These are phyloP conservation scores for Tetradesmus lagerheimii DNA, from an alignment of 139 green algal genomes.

Conservation along the genomic window DNA sequence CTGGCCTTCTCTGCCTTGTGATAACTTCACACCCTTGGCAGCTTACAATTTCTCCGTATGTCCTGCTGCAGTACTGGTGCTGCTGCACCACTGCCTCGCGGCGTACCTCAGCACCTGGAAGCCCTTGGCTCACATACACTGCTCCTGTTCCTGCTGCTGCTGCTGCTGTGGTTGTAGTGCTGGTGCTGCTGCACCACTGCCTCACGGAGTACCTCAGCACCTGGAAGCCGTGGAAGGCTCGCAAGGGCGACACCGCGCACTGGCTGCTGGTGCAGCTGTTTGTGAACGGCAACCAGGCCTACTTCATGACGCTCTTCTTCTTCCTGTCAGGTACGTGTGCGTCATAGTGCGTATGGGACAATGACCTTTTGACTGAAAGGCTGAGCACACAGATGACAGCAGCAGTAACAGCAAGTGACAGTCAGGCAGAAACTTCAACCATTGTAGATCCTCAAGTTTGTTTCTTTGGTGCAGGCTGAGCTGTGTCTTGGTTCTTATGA, in stretches of 20 bases:
- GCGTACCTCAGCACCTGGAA: conserved; percentile 6
- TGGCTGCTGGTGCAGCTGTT: conserved; percentile 49
- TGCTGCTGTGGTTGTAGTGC: background rate
- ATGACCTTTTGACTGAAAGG: too few relatives aligned
- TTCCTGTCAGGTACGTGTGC: conserved; percentile 30
- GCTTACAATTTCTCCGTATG: too few relatives aligned
- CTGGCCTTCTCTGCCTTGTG: too few relatives aligned
- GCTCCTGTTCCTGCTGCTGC: background rate
- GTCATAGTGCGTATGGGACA: too few relatives aligned
- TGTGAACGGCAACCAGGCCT: conserved; percentile 48
- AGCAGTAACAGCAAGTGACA: too few relatives aligned
- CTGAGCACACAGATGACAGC: too few relatives aligned
- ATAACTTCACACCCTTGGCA: too few relatives aligned
- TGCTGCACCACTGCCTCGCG: conserved; percentile 44
- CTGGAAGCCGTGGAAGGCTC: background rate
- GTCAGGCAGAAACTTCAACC: too few relatives aligned
- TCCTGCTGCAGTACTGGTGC: conserved; percentile 19
- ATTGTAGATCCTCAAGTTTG: too few relatives aligned
- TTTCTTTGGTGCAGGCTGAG: too few relatives aligned
- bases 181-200: conserved; percentile 51
- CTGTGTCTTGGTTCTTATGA: too few relatives aligned
- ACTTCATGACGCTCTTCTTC: conserved; percentile 54
- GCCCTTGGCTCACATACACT: background rate
- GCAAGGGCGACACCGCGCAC: conserved; percentile 31
- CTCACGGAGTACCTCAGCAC: conserved; percentile 18